phyloP scores from a whole-genome alignment of 148 eudicot genomes.

The Fagopyrum esculentum region DNA sequence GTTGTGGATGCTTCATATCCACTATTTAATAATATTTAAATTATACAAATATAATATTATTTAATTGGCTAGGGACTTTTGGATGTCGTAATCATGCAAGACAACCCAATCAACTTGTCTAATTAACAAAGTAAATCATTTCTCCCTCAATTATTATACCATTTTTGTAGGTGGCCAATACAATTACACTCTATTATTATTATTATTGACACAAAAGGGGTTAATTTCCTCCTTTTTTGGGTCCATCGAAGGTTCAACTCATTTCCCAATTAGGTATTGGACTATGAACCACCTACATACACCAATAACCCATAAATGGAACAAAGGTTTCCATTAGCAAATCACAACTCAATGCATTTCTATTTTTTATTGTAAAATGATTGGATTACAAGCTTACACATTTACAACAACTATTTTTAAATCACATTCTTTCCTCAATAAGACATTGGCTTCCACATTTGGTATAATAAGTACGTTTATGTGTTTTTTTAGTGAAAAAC shows the following conservation, averaged over 20 bases:
- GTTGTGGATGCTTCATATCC: background rate
- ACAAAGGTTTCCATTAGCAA: too few species aligned
- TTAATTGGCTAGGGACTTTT: background rate
- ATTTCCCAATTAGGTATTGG: constrained; percentile 9
- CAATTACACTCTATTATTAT: constrained; percentile 5
- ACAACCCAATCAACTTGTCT: constrained; percentile 8
- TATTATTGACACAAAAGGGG: background rate
- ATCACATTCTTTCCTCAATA: too few species aligned
- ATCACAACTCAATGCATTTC: too few species aligned
- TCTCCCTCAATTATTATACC: background rate
- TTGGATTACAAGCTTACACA: too few species aligned
- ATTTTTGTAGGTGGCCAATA: background rate
- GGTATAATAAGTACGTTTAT: too few species aligned
- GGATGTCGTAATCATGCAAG: constrained; percentile 8
- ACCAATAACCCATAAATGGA: background rate
- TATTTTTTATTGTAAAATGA: too few species aligned
- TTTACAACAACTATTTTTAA: too few species aligned
- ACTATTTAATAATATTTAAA: background rate
- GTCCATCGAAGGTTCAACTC: background rate
- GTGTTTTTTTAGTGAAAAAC: too few species aligned
- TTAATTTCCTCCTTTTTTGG: too few species aligned
- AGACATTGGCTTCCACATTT: too few species aligned
- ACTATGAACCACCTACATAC: background rate
- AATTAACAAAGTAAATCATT: background rate
- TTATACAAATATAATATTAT: background rate